Evolutionary conservation across 176 grass and related monocot species (phyloP), one percentile per base, ranked within the genome.

Genomic region (Saccharum spontaneum): DNA sequence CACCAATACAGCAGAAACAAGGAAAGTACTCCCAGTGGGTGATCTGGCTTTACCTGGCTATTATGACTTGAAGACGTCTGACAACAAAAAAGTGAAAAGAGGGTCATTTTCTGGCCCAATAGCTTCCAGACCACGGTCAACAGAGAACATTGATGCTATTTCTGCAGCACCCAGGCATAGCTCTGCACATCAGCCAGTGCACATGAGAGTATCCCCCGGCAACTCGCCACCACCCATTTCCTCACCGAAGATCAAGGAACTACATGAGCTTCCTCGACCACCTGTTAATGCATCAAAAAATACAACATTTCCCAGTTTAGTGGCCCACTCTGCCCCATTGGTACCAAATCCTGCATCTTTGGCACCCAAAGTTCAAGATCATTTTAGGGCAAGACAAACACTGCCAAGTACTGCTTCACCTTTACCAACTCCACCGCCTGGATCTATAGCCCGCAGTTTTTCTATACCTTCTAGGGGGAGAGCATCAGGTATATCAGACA

Each of bases 211-310:
- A 38, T 92, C 90, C 33, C 82, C 82, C 0, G 66, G 61, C 81
- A 66, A 86, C n/a, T 95, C 93, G 0, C 88, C 93, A 11, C 90
- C 87, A 37, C 72, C 78, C 38, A 60, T 92, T 50, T 84, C 88
- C 33, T 92, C 93, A 71, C 93, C 93, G 52, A 96, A 75, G 80
- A 96, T 96, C 48, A 99, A 85, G 78, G 97, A 99, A 55, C 97
- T 99, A 88, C 93, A 99, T 65, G 93, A 94, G 73, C 91, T 99
- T 55, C 97, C 97, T 54, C 89, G 97, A 7, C 97, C 97, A 9
- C 97, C 97, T 43, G 46, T 75, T 79, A 77, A 76, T 89, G 43
- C 78, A 49, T 89, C 75, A 48, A 89, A 87, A 85, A 65, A 78
- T 86, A 44, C 75, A 73, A 69, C 76, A 71, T 89, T 87, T 75